A percentile compares a stretch with the other conserved stretches of the same genome.
Conservation (phyloP, 345 rosid genomes). For the Alliaria petiolata region DNA sequence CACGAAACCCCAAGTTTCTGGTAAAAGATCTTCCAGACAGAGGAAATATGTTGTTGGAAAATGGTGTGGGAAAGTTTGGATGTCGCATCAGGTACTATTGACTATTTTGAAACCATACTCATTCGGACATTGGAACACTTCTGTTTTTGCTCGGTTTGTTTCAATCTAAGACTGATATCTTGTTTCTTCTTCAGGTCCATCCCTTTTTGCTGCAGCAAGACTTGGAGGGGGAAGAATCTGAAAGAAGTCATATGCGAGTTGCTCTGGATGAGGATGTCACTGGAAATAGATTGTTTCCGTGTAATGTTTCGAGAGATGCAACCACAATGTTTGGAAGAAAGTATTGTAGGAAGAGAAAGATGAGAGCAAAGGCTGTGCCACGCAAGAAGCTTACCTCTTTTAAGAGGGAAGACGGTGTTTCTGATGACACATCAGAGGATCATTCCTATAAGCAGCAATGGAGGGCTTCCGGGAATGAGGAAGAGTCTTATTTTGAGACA, state of each 20-base stretch:
- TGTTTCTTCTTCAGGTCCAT: conserved; percentile 73
- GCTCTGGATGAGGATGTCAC: conserved; percentile 39
- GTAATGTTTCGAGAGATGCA: conserved; percentile 34
- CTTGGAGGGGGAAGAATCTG: conserved; percentile 57
- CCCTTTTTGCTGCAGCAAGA: conserved; percentile 54
- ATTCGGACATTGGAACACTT: background rate
- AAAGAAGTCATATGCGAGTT: conserved; percentile 35
- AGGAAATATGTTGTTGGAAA: conserved; percentile 84
- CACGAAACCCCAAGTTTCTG: conserved; percentile 34
- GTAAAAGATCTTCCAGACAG: conserved; percentile 54
- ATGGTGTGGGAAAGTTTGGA: conserved; percentile 99
- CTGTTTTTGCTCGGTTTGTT: conserved; percentile 3
- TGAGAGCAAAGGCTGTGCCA: conserved; percentile 34
- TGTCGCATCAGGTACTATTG: conserved; percentile 87
- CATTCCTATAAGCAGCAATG: conserved; percentile 41
- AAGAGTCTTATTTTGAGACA: conserved; percentile 37
- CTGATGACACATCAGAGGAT: conserved; percentile 54
- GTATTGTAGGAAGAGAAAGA: conserved; percentile 65
- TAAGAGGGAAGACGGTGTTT: conserved; percentile 44
- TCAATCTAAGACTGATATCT: background rate
- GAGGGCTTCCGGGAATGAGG: conserved; percentile 39
- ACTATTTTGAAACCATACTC: too few species aligned
- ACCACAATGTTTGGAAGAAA: conserved; percentile 40
- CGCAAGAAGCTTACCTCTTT: conserved; percentile 44
- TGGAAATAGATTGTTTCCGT: conserved; percentile 36